Conservation (phyloP, 176 grass and related monocot species). For the Cocos nucifera region DNA sequence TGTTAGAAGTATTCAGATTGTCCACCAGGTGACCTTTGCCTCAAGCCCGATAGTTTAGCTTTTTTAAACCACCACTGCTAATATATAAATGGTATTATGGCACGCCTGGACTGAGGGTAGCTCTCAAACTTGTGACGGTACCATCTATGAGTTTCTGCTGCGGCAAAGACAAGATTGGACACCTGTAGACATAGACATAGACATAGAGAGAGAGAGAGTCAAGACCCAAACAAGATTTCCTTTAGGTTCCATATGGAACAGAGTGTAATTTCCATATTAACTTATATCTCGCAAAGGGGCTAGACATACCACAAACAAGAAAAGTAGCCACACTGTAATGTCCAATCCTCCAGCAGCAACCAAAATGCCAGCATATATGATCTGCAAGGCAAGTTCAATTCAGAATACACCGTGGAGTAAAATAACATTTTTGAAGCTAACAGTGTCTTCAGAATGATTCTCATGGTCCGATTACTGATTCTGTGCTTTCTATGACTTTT, state of each 20-base stretch:
- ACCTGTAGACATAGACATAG: constrained; percentile 26
- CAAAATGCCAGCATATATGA: constrained; percentile 75
- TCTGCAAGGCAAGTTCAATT: constrained; percentile 24
- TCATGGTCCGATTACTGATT: too few relatives aligned
- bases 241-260: neutral
- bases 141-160: constrained; percentile 77
- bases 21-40: too few relatives aligned
- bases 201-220: neutral
- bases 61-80: constrained; percentile 21
- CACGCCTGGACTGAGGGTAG: constrained; percentile 54
- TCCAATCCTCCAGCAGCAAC: constrained; percentile 59
- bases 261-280: constrained; percentile 7
- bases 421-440: too few relatives aligned
- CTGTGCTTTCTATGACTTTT: too few relatives aligned
- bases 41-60: too few relatives aligned
- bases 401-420: too few relatives aligned
- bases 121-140: constrained; percentile 86
- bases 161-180: constrained; percentile 63
- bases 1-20: too few relatives aligned
- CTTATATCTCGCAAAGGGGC: neutral
- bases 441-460: too few relatives aligned
- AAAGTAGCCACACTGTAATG: constrained; percentile 66
- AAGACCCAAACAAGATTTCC: neutral
- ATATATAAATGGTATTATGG: constrained; percentile 74
- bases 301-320: constrained; percentile 73